Base-by-base conservation (phyloP, 176 grass and related monocot species). In the Typha latifolia region DNA sequence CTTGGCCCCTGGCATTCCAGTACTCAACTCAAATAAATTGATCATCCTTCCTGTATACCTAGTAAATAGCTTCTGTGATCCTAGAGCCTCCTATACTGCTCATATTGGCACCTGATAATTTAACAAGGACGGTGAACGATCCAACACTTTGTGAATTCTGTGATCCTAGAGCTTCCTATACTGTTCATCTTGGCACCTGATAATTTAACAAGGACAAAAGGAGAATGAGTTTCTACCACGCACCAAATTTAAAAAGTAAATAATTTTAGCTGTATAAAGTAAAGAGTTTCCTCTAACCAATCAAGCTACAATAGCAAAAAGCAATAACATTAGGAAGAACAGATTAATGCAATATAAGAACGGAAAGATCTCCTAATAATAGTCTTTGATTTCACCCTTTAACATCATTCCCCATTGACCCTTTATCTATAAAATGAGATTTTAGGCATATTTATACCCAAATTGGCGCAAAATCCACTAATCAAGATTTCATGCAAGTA, bases 21-120 rank as follows among this genome's bases (percentile, higher is more conserved):
- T 12, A 62, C 55, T 72, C 70, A 62, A 72, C 31, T 72, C 70
- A 49, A 72, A 72, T 23, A 72, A 26, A 21, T 49, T 62, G 2
- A 72, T 49, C 70, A 63, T 63, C 7, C 57, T 63, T 62, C 57
- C 43, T 56, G 62, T 72, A 49, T 56, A 62, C 43, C 57, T 56
- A 5, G 56, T 43, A 62, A 63, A 61, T 10, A 32, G 56, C 19
- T 72, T 61, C 56, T 62, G 20, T 20, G 52, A 57, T 18, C 19
- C 14, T 8, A 19, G 14, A 57, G 14, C 15, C 52, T 57, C 32
- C 15, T 32, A 12, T 65, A 10, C 32, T 12, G 32, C 63, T 65
- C 63, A 65, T 34, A 13, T 34, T 2, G 13, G 14, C 26, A n/a
- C n/a, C n/a, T n/a, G n/a, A n/a, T n/a, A n/a, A n/a, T n/a, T n/a